A percentile compares a stretch with the other conserved stretches of the same genome.
phyloP scores from a whole-genome alignment of 2,329 filamentous ascomycete species.

The Thelonectria olida region DNA sequence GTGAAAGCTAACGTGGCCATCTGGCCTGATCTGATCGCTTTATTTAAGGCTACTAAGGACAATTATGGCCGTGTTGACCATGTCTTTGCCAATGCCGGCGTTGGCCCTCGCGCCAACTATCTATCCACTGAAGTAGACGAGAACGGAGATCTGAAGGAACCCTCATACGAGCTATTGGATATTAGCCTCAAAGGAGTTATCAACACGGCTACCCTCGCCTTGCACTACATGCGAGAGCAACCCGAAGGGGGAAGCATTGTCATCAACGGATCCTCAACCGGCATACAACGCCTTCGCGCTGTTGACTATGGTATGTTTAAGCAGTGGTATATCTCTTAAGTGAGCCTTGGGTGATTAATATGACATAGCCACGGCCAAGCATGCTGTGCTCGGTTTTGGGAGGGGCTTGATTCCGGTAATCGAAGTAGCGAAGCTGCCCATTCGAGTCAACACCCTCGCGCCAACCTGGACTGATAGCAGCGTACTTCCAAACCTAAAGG shows the following conservation, averaged over 20 bases:
- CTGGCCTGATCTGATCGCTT: slow-evolving; percentile 58
- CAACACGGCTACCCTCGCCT: slow-evolving; percentile 58
- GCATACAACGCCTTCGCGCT: slow-evolving; percentile 59
- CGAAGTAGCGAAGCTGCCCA: slow-evolving; percentile 48
- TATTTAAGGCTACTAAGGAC: slow-evolving; percentile 61
- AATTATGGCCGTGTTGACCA: slow-evolving; percentile 81
- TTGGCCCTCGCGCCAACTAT: slow-evolving; percentile 57
- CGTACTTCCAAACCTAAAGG: slow-evolving; percentile 52
- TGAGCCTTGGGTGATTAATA: neutral
- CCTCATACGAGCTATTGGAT: slow-evolving; percentile 54
- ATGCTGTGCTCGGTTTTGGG: slow-evolving; percentile 63
- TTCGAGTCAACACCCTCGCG: slow-evolving; percentile 65
- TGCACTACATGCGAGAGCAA: slow-evolving; percentile 60
- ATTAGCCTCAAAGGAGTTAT: slow-evolving; percentile 60
- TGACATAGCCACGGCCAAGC: slow-evolving; percentile 58
- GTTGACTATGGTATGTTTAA: slow-evolving; percentile 56
- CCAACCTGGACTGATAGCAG: slow-evolving; percentile 64
- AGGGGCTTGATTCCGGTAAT: slow-evolving; percentile 55
- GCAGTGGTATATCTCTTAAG: neutral
- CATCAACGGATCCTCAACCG: slow-evolving; percentile 60
- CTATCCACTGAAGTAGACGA: slow-evolving; percentile 57
- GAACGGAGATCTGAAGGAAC: slow-evolving; percentile 58
- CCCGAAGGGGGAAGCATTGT: slow-evolving; percentile 61
- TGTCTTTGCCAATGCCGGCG: slow-evolving; percentile 75
- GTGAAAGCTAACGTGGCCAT: slow-evolving; percentile 56